Percentiles rank a stretch among this genome's conserved stretches.
Evolutionary conservation across 2,329 filamentous ascomycete species (phyloP).

Genomic region (Bimuria novae-zelandiae): DNA sequence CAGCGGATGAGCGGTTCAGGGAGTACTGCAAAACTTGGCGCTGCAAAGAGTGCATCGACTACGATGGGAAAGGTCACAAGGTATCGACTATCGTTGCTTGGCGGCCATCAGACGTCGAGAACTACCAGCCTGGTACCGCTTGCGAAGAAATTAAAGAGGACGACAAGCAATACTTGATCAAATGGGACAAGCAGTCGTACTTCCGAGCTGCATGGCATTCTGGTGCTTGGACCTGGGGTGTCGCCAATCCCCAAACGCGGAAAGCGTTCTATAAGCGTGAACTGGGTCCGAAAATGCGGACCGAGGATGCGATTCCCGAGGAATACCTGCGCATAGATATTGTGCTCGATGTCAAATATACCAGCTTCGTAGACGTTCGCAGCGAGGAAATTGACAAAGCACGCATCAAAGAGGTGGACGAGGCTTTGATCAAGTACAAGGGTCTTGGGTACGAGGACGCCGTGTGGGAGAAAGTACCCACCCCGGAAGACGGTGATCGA

Average conservation of each 20-base stretch:
- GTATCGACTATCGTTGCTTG: conserved; percentile 92
- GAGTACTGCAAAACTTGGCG: conserved; percentile 78
- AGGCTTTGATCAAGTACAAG: conserved; percentile 87
- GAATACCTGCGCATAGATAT: conserved; percentile 87
- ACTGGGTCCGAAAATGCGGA: conserved; percentile 68
- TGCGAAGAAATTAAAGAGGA: conserved; percentile 68
- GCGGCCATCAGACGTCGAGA: conserved; percentile 69
- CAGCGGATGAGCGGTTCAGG: conserved; percentile 66
- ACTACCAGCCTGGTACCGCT: conserved; percentile 58
- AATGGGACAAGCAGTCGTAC: conserved; percentile 83
- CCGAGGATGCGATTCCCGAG: conserved; percentile 81
- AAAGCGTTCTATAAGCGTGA: conserved; percentile 76
- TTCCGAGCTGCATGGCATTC: conserved; percentile 84
- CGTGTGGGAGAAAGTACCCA: conserved; percentile 85
- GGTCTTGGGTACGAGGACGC: conserved; percentile 88
- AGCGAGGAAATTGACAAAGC: conserved; percentile 72
- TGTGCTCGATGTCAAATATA: conserved; percentile 79
- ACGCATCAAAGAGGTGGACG: conserved; percentile 72
- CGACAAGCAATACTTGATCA: conserved; percentile 89
- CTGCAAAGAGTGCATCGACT: conserved; percentile 75
- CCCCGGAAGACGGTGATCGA: conserved; percentile 64
- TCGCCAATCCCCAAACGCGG: conserved; percentile 66
- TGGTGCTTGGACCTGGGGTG: conserved; percentile 84
- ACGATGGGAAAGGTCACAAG: conserved; percentile 68
- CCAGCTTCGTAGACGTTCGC: conserved; percentile 60